Evolutionary conservation across 2,329 filamentous ascomycete species (phyloP).

Genomic region (Teratosphaeria viscida): DNA sequence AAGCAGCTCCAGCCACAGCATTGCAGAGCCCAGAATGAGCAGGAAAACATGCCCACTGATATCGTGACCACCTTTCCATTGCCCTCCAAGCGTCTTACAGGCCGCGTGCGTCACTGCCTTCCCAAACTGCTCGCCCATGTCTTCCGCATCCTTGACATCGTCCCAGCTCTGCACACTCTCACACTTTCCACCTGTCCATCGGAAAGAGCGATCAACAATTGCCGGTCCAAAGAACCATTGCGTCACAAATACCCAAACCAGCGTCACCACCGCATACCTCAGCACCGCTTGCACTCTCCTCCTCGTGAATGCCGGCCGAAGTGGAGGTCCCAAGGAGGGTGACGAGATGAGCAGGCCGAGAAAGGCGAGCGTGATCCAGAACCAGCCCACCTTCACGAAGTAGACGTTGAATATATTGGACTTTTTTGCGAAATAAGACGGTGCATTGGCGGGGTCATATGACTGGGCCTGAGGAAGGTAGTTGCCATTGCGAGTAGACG

Average conservation of each 20-base stretch:
- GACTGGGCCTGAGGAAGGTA: conserved; percentile 56
- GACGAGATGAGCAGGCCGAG: conserved; percentile 59
- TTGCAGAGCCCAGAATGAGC: conserved; percentile 71
- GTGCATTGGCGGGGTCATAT: conserved; percentile 49
- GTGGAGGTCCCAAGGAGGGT: conserved; percentile 42
- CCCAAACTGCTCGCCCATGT: conserved; percentile 28
- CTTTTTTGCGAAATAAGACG: conserved; percentile 89
- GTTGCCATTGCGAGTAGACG: conserved; percentile 54
- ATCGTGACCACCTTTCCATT: conserved; percentile 90
- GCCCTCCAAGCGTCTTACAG: conserved; percentile 72
- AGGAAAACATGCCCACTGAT: conserved; percentile 93
- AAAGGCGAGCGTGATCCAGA: conserved; percentile 75
- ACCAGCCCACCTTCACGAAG: conserved; percentile 94
- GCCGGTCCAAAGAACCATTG: conserved; percentile 95
- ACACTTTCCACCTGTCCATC: conserved; percentile 79
- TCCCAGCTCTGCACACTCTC: conserved; percentile 29
- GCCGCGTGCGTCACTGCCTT: conserved; percentile 60
- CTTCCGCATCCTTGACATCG: conserved; percentile 28
- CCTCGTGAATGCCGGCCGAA: conserved; percentile 30
- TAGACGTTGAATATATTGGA: conserved; percentile 82
- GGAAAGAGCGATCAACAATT: conserved; percentile 80
- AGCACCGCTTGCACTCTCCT: conserved; percentile 48
- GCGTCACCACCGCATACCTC: conserved; percentile 63
- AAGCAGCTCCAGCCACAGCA: conserved; percentile 73
- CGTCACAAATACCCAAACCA: conserved; percentile 75